Percentiles rank a stretch among this genome's conserved stretches.
Conservation (phyloP, 306 rosid genomes). For the Cucurbita moschata region DNA sequence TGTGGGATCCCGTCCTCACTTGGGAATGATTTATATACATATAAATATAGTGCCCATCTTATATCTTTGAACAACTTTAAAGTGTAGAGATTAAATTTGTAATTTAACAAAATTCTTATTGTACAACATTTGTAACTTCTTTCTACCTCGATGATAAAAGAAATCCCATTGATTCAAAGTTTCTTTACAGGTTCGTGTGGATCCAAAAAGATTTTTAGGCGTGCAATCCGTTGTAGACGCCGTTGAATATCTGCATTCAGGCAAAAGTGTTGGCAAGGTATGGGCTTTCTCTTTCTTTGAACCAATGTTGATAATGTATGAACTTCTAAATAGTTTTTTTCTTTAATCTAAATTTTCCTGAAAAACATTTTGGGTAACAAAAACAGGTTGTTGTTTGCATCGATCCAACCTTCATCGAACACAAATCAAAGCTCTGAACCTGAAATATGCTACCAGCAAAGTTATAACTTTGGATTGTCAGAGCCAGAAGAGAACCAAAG, state of each 20-base stretch:
- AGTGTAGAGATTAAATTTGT: too few relatives aligned
- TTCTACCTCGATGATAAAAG: too few relatives aligned
- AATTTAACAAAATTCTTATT: neutral
- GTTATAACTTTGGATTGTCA: neutral
- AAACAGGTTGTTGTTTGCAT: constrained; percentile 81
- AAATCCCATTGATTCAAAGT: neutral
- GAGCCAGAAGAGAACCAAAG: neutral
- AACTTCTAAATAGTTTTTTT: neutral
- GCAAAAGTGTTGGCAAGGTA: constrained; percentile 96
- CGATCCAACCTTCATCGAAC: constrained; percentile 50
- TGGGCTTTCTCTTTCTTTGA: neutral
- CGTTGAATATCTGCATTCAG: constrained; percentile 92
- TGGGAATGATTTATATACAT: too few relatives aligned
- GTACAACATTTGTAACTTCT: neutral
- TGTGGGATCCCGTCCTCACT: too few relatives aligned
- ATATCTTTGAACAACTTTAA: too few relatives aligned
- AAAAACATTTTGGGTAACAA: neutral
- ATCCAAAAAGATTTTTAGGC: constrained; percentile 74
- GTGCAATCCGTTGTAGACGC: constrained; percentile 64
- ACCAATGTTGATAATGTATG: neutral
- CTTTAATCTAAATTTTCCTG: neutral
- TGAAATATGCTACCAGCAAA: neutral
- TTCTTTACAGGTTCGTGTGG: constrained; percentile 43
- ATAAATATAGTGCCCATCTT: too few relatives aligned
- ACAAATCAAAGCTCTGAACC: constrained; percentile 52